Base-by-base conservation (phyloP, 495 filamentous ascomycete species). In the Neurospora sublineolata region DNA sequence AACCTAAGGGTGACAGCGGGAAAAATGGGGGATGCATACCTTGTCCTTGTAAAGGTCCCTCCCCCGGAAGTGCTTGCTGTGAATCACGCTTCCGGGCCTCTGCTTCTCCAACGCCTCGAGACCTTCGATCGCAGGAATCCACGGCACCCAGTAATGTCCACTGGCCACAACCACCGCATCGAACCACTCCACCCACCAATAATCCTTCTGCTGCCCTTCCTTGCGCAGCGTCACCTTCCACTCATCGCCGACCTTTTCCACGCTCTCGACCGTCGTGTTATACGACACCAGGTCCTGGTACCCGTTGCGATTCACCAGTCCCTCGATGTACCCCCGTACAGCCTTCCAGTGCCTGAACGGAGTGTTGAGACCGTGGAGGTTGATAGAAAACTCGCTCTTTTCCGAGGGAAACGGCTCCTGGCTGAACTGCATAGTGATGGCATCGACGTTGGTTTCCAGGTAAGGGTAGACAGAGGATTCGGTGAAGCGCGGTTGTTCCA, bases 121-220 rank as follows among this genome's bases (percentile, higher is more conserved):
- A 4, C 79, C 89, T 77, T 89, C 89, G 87, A 68, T 87, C 38
- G 84, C 78, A 0, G 92, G 92, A 20, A 93, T 78, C 75, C 85
- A 88, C 4, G 91, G 90, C 1, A 91, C 87, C 74, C 83, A 86
- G 77, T 88, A 93, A 76, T 94, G 91, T 0, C 92, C 92, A 73
- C 81, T 90, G 16, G 91, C 91, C 30, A 92, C 87, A 1, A 93
- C 85, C 5, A 94, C 86, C 5, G 90, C 91, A 80, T 94, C 92
- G 76, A 89, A 94, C 67, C 70, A 77, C 46, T 77, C 76, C 12
- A 68, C 58, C 79, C 80, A 82, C 81, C 80, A 83, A 37, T 79
- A 79, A 70, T 83, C 81, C 18, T 72, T 76, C 23, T 75, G 39
- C 18, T 71, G 41, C 23, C 77, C 77, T 20, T 77, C 75, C 37